Base-by-base conservation (phyloP, 1,139 yeast genomes). In the Nematodospora anomalae region DNA sequence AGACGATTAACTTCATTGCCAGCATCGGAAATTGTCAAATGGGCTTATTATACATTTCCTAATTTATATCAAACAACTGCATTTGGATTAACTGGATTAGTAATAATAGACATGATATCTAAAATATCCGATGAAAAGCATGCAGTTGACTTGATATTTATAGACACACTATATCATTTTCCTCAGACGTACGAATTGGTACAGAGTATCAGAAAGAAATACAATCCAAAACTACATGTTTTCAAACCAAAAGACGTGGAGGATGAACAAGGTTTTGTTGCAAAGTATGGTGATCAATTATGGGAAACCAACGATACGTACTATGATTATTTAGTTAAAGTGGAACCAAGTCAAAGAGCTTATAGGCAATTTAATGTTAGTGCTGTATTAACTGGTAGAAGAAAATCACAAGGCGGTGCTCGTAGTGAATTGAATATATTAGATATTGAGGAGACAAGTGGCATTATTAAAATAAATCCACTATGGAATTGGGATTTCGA, bases 131-230 rank as follows among this genome's bases (percentile, higher is more conserved):
- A 33, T 12, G 49, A 46, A 2, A 50, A 48, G 10, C 71, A 73
- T 48, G 72, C 80, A 1, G 72, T 87, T 8, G 95, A 89, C 41
- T 69, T 90, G 41, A 83, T 92, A 4, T 92, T 90, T 55, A 71
- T 90, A 32, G 97, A 92, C 57, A 92, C 98, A 0, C 67, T 92
- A 42, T 87, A 90, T 57, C 97, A 90, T 57, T 92, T 92, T 68
- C 88, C 92, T 9, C 97, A 92, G 60, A 92, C 98, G 0, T 65
- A 83, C 30, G 86, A 82, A n/a, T 70, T 92, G 33, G 82, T 89
- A 4, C 67, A 76, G 2, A 68, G 66, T 13, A 74, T 92, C 26
- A 64, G 76, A 50, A 48, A 56, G 9, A 74, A 69, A 46, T 92
- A 92, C 57, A 38, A 47, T 16, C 74, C 80, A 14, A 60, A 60